Evolutionary conservation across 257 asterid species (phyloP).

Genomic region (Solanum appendiculatum): DNA sequence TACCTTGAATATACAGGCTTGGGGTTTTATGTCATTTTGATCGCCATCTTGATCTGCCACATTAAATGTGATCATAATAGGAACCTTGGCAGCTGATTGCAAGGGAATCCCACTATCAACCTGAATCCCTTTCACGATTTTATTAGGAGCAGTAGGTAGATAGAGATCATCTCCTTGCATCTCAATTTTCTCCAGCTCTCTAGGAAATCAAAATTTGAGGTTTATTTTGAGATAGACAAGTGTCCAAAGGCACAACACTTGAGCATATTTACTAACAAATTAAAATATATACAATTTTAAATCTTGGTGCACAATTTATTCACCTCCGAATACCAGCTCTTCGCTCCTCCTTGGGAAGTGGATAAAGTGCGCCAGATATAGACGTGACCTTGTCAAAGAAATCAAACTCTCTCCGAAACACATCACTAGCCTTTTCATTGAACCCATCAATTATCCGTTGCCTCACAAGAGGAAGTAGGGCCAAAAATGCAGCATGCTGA

Average conservation of each 20-base stretch:
- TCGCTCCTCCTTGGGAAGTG: slow-evolving; percentile 90
- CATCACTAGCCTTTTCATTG: slow-evolving; percentile 57
- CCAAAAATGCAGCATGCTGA: slow-evolving; percentile 72
- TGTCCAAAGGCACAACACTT: not conserved
- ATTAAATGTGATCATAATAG: slow-evolving; percentile 95
- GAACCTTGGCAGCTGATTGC: slow-evolving; percentile 99
- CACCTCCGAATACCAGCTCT: slow-evolving; percentile 96
- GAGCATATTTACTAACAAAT: not conserved
- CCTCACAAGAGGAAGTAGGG: slow-evolving; percentile 71
- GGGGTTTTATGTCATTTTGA: slow-evolving; percentile 69
- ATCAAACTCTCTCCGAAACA: slow-evolving; percentile 83
- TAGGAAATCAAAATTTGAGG: slow-evolving; percentile 14
- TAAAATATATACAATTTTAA: not conserved
- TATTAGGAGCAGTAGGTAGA: slow-evolving; percentile 89
- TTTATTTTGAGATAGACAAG: not conserved
- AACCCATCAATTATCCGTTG: slow-evolving; percentile 80
- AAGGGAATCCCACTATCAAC: slow-evolving; percentile 94
- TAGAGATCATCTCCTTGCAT: slow-evolving; percentile 85
- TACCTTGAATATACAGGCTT: slow-evolving; percentile 99
- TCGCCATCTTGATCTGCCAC: slow-evolving; percentile 87
- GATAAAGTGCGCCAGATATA: slow-evolving; percentile 92
- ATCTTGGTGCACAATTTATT: slow-evolving; percentile 2
- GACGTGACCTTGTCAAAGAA: slow-evolving; percentile 98
- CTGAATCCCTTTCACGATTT: slow-evolving; percentile 86
- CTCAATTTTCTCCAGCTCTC: slow-evolving; percentile 93